Conservation (phyloP, 108 stramenopile species). For the Chaetoceros tenuissimus region DNA sequence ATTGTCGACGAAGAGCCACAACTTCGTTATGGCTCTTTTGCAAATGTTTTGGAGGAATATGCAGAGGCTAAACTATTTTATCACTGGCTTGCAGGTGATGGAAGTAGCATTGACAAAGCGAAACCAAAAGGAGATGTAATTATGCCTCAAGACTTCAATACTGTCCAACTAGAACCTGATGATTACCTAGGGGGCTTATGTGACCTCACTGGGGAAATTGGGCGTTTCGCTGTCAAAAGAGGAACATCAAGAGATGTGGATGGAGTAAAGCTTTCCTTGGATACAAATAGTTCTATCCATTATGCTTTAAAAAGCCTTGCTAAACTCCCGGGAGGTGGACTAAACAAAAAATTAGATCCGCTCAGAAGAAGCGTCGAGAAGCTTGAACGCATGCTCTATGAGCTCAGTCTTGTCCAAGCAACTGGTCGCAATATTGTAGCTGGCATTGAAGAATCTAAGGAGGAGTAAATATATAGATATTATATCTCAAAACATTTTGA, state of each 20-base stretch:
- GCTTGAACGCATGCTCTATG: conserved; percentile 77
- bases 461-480: too few species aligned
- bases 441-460: neutral
- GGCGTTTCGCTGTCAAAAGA: conserved; percentile 79
- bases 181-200: conserved; percentile 94
- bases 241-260: conserved; percentile 81
- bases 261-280: conserved; percentile 49
- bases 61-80: conserved; percentile 91
- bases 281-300: conserved; percentile 46
- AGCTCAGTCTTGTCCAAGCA: conserved; percentile 67
- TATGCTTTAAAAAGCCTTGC: conserved; percentile 38
- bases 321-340: conserved; percentile 27
- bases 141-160: conserved; percentile 28
- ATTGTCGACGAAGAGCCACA: conserved; percentile 75
- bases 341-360: conserved; percentile 59
- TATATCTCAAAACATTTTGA: too few species aligned
- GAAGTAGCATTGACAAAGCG: neutral
- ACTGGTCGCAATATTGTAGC: conserved; percentile 16
- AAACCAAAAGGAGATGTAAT: conserved; percentile 40
- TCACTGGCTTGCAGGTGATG: conserved; percentile 52
- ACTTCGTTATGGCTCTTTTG: conserved; percentile 45
- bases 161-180: conserved; percentile 40
- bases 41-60: conserved; percentile 84
- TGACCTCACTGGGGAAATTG: conserved; percentile 94
- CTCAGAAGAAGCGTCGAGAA: conserved; percentile 55